phyloP scores from a whole-genome alignment of 148 eudicot genomes.

The Nepenthes gracilis region DNA sequence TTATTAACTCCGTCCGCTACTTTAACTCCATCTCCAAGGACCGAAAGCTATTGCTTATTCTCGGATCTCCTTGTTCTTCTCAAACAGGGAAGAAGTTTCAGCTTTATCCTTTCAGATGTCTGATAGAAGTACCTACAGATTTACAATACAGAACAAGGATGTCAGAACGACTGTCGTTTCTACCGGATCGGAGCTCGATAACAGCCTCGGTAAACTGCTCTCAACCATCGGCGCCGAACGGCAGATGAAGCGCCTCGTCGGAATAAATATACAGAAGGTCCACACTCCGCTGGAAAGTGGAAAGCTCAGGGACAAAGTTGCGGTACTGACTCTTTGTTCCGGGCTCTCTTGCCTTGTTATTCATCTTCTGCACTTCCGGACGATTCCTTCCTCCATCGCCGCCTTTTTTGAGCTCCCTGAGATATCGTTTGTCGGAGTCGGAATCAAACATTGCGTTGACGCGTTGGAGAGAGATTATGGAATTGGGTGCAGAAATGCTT shows the following conservation, averaged over 20 bases:
- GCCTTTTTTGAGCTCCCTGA: constrained; percentile 7
- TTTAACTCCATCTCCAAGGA: no score
- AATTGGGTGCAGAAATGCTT: constrained; percentile 12
- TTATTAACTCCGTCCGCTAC: no score
- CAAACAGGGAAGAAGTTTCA: no score
- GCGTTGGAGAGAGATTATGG: constrained; percentile 18
- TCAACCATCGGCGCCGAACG: constrained; percentile 1
- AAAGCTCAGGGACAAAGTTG: constrained; percentile 1
- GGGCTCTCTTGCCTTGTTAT: constrained; percentile 7
- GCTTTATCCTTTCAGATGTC: no score
- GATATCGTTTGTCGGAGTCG: constrained; percentile 14
- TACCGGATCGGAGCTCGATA: constrained; percentile 1
- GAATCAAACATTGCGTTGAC: constrained; percentile 6
- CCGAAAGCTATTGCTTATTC: no score
- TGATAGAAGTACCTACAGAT: neutral
- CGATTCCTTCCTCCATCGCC: constrained; percentile 6
- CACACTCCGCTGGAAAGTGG: neutral
- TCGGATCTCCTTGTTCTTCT: no score
- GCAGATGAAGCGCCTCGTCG: constrained; percentile 6
- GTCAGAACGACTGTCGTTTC: constrained; percentile 9
- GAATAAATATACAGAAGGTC: constrained; percentile 3
- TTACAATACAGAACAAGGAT: constrained; percentile 4
- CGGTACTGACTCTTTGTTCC: constrained; percentile 9
- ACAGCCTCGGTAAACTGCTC: constrained; percentile 3
- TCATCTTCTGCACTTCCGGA: constrained; percentile 3